phyloP scores from a whole-genome alignment of 164 flowering plant genomes.

The Nymphaea thermarum region DNA sequence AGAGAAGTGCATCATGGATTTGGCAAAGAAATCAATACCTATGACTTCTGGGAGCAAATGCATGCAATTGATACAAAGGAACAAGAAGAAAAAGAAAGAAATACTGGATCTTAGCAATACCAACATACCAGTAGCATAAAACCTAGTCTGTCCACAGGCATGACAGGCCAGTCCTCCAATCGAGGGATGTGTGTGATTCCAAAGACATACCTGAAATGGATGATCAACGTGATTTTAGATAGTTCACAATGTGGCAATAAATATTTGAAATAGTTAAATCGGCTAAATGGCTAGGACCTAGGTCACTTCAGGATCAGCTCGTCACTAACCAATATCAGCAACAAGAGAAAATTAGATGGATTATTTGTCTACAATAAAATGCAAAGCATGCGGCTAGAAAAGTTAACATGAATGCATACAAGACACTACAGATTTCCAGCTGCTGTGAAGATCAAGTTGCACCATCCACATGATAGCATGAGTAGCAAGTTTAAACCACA shows the following conservation, averaged over 20 bases:
- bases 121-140: constrained; percentile 67
- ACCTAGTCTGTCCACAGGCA: constrained; percentile 83
- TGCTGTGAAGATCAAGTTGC: no score
- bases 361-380: not conserved
- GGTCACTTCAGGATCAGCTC: not conserved
- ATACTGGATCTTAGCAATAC: not conserved
- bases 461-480: no score
- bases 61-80: not conserved
- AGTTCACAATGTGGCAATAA: not conserved
- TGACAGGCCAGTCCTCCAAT: constrained; percentile 88
- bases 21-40: no score
- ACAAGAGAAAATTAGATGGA: not conserved
- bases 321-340: not conserved
- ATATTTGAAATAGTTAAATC: no score
- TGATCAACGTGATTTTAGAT: not conserved
- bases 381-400: not conserved
- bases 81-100: not conserved
- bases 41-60: no score
- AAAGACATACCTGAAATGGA: constrained; percentile 59
- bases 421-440: no score
- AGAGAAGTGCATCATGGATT: no score
- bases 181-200: constrained; percentile 81
- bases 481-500: no score
- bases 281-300: no score
- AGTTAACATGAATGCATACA: not conserved